Percentiles rank a stretch among this genome's conserved stretches.
Evolutionary conservation across 805 yeast species (phyloP).

Genomic region (Candida piceae): DNA sequence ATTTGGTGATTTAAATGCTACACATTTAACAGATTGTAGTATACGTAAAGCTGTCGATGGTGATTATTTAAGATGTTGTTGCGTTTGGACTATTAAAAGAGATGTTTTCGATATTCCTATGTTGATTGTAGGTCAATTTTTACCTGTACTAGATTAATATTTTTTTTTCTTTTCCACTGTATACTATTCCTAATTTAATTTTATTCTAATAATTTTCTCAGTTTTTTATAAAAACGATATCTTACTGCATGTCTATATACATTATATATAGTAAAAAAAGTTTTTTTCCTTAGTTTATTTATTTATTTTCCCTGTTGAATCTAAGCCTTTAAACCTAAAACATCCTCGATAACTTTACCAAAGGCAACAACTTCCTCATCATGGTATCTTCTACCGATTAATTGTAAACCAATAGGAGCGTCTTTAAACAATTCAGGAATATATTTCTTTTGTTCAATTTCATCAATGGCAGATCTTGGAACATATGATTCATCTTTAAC

Average conservation of each 20-base stretch:
- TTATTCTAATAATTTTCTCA: too few relatives aligned
- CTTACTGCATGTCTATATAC: too few relatives aligned
- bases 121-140: constrained; percentile 76
- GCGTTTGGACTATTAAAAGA: constrained; percentile 81
- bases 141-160: constrained; percentile 48
- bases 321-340: constrained; percentile 16
- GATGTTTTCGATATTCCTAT: constrained; percentile 82
- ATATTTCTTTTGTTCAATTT: constrained; percentile 43
- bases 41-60: constrained; percentile 33
- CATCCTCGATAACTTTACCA: constrained; percentile 28
- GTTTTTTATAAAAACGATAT: too few relatives aligned
- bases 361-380: constrained; percentile 51
- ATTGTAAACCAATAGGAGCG: constrained; percentile 53
- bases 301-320: neutral
- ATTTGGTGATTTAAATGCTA: constrained; percentile 57
- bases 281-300: too few relatives aligned
- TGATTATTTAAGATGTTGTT: constrained; percentile 53
- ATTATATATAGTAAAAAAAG: too few relatives aligned
- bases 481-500: constrained; percentile 36
- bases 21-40: constrained; percentile 47
- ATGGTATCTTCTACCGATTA: constrained; percentile 47
- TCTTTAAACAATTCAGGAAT: constrained; percentile 42
- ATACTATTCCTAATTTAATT: neutral
- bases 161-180: neutral
- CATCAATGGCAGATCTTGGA: constrained; percentile 43